Percentiles rank a stretch among this genome's conserved stretches.
Evolutionary conservation across 169 alveolate species (phyloP).

Genomic region (Plasmodium cynomolgi): DNA sequence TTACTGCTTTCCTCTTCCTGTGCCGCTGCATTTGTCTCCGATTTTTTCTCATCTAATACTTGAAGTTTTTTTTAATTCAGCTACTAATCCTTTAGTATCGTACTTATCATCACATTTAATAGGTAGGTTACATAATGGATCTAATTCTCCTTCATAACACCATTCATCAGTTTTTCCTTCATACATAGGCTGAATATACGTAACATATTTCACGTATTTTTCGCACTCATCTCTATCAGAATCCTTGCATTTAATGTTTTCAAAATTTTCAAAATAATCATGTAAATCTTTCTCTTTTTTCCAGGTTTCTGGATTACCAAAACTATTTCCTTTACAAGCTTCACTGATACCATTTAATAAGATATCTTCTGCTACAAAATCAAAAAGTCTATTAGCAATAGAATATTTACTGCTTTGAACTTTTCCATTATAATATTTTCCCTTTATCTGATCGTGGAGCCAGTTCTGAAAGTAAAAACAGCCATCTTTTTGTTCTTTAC

Average conservation of each 20-base stretch:
- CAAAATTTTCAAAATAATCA: neutral
- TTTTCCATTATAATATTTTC: neutral
- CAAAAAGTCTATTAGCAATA: neutral
- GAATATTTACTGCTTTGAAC: neutral
- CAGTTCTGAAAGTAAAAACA: neutral
- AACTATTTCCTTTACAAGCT: neutral
- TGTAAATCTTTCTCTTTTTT: neutral
- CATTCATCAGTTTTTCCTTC: neutral
- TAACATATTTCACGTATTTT: neutral
- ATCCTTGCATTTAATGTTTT: neutral
- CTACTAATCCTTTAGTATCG: neutral
- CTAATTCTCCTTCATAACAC: neutral
- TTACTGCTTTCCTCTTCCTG: too few species aligned
- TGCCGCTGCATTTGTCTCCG: neutral
- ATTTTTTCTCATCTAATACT: neutral
- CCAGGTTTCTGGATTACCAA: neutral
- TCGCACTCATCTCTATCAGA: neutral
- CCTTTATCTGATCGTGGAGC: neutral
- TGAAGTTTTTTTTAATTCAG: neutral
- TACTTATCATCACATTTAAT: neutral
- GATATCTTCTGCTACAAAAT: neutral
- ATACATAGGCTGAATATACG: neutral
- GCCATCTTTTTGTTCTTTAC: neutral
- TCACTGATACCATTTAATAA: neutral
- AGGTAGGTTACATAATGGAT: neutral